Base-by-base conservation (phyloP, 345 rosid species). In the Citrus sp. region DNA sequence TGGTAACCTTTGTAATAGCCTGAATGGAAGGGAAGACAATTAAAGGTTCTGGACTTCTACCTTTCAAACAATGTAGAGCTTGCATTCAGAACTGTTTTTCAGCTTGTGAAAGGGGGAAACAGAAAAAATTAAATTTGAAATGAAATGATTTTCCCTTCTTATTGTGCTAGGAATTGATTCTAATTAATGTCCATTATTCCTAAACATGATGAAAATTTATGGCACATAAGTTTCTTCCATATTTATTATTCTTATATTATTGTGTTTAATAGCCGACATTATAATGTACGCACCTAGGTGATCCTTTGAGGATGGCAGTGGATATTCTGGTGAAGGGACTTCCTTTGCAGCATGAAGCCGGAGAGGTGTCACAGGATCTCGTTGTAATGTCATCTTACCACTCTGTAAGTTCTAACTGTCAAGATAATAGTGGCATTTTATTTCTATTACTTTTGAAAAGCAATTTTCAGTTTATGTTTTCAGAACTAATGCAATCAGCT, bases 261-360 rank as follows among this genome's bases (percentile, higher is more conserved):
- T 65, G 7, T 65, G 42, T 34, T 30, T 65, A n/a, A 65, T 35
- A 19, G 12, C 69, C 2, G 2, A 16, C 22, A 56, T 81, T 54
- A 27, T 32, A 59, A 19, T 58, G 10, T 32, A 69, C 78, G 21
- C 55, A 67, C 78, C 46, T 67, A 87, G 90, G 89, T 55, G 81
- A 78, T 70, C 81, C 81, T 75, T 60, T 85, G 82, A 81, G 61
- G 80, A 80, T 60, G 82, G 65, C 76, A 37, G 67, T 78, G 75
- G 88, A 83, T 13, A 82, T 84, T 79, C 59, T 85, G 73, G 60
- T 84, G 38, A 82, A 84, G 51, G 83, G 82, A 74, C 51, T 84
- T 65, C 28, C 84, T 77, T 75, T 81, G 25, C 83, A 55, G 8
- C 81, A 16, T 37, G 42, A 72, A 22, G 63, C 82, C 62, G 84